Percentiles rank a stretch among this genome's conserved stretches.
These are phyloP conservation scores for Purpureocillium lavendulum DNA, from an alignment of 2,329 filamentous ascomycete species.

Conservation along the genomic window DNA sequence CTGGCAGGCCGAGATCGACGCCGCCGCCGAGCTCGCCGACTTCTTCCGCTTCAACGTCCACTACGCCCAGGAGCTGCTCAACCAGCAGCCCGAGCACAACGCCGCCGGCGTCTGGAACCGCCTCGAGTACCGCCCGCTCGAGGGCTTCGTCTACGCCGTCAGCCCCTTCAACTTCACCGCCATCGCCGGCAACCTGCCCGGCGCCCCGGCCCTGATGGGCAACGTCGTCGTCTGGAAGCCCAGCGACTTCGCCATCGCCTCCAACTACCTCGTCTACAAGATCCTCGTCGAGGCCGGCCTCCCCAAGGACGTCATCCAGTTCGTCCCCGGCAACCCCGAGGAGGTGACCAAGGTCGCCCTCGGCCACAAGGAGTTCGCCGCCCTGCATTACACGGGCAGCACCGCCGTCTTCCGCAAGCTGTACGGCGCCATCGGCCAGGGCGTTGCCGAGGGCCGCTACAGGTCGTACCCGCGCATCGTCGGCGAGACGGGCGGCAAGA, in stretches of 20 bases:
- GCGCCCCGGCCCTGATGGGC: conserved; percentile 77
- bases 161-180: conserved; percentile 97
- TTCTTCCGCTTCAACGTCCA: conserved; percentile 93
- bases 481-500: conserved; percentile 88
- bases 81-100: conserved; percentile 78
- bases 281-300: conserved; percentile 88
- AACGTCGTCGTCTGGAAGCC: conserved; percentile 98
- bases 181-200: conserved; percentile 80
- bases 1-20: conserved; percentile 98
- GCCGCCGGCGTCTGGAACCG: conserved; percentile 84
- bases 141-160: conserved; percentile 92
- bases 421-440: conserved; percentile 77
- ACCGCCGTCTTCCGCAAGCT: conserved; percentile 84
- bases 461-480: conserved; percentile 80
- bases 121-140: conserved; percentile 79
- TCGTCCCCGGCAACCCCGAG: conserved; percentile 80
- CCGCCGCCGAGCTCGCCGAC: conserved; percentile 84
- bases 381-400: conserved; percentile 92
- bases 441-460: conserved; percentile 76
- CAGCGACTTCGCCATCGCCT: conserved; percentile 80
- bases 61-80: conserved; percentile 86
- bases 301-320: conserved; percentile 84
- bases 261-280: conserved; percentile 83
- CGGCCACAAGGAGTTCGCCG: conserved; percentile 70
- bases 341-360: conserved; percentile 74